Evolutionary conservation across 2,329 filamentous ascomycete genomes (phyloP).

Genomic region (Aureobasidium leucospermi): DNA sequence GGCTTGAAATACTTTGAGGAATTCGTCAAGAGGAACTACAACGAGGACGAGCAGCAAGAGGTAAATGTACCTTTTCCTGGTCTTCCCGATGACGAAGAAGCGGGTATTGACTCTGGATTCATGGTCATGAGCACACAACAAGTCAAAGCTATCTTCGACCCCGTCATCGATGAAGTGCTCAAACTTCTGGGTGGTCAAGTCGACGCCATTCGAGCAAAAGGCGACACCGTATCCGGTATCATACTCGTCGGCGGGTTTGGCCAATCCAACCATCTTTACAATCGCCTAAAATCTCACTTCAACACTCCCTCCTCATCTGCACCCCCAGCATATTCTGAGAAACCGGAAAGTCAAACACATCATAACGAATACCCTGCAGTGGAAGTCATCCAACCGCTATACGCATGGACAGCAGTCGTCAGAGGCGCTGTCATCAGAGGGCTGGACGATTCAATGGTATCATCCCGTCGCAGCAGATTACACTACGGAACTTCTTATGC

Average conservation of each 20-base stretch:
- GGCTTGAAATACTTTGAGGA: conserved; percentile 76
- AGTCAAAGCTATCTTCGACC: conserved; percentile 52
- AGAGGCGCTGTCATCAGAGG: conserved; percentile 69
- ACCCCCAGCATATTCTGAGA: conserved; percentile 51
- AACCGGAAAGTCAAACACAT: conserved; percentile 58
- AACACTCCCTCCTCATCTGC: conserved; percentile 31
- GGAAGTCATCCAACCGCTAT: conserved; percentile 68
- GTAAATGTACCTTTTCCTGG: conserved; percentile 75
- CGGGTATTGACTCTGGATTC: conserved; percentile 69
- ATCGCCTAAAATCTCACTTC: conserved; percentile 63
- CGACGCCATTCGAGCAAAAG: conserved; percentile 34
- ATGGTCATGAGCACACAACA: conserved; percentile 65
- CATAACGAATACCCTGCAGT: conserved; percentile 80
- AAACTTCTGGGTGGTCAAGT: conserved; percentile 39
- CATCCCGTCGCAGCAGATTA: conserved; percentile 65
- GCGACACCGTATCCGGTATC: conserved; percentile 49
- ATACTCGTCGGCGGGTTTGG: conserved; percentile 77
- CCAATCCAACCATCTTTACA: conserved; percentile 64
- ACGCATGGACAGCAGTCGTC: conserved; percentile 73
- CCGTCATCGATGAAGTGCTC: conserved; percentile 54
- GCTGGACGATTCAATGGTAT: conserved; percentile 74
- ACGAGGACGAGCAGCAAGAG: conserved; percentile 60
- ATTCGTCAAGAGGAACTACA: conserved; percentile 78
- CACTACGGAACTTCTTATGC: conserved; percentile 77
- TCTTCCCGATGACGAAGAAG: conserved; percentile 68